Conservation (phyloP, 164 flowering plant species). For the Vitis labrusca region DNA sequence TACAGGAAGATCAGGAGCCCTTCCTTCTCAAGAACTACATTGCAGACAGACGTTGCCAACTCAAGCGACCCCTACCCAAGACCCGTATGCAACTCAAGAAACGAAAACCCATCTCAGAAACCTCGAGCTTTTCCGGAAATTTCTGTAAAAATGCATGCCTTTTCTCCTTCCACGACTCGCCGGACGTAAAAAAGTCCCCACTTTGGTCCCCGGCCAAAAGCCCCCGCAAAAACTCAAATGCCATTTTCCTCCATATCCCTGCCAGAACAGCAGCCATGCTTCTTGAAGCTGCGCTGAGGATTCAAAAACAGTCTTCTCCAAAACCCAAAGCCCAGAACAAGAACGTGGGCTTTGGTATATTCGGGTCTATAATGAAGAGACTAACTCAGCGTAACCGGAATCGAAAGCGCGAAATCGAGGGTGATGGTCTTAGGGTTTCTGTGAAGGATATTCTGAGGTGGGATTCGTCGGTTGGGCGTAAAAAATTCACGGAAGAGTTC, state of each 20-base stretch:
- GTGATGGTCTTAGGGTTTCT: slow-evolving; percentile 18
- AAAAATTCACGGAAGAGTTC: neutral
- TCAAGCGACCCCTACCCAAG: slow-evolving; percentile 19
- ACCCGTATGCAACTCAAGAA: slow-evolving; percentile 34
- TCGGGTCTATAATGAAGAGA: slow-evolving; percentile 62
- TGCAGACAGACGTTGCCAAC: slow-evolving; percentile 40
- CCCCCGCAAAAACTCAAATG: slow-evolving; percentile 38
- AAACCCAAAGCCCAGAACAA: slow-evolving; percentile 30
- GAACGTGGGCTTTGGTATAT: slow-evolving; percentile 38
- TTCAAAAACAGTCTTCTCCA: slow-evolving; percentile 45
- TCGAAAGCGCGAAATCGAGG: slow-evolving; percentile 17
- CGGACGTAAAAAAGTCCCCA: slow-evolving; percentile 53
- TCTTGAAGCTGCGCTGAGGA: slow-evolving; percentile 67
- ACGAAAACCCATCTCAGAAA: slow-evolving; percentile 38
- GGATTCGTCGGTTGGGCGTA: slow-evolving; percentile 29
- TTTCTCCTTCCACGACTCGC: slow-evolving; percentile 44
- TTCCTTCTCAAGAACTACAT: slow-evolving; percentile 67
- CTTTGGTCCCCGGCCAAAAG: slow-evolving; percentile 38
- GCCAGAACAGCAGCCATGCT: slow-evolving; percentile 62
- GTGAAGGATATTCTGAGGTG: slow-evolving; percentile 34
- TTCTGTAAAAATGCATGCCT: slow-evolving; percentile 61
- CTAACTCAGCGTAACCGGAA: slow-evolving; percentile 33
- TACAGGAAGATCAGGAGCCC: slow-evolving; percentile 87
- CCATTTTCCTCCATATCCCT: slow-evolving; percentile 60
- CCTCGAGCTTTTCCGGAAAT: slow-evolving; percentile 18